These are phyloP conservation scores for Sisymbrium irio DNA, from an alignment of 345 rosid species.

Conservation along the genomic window DNA sequence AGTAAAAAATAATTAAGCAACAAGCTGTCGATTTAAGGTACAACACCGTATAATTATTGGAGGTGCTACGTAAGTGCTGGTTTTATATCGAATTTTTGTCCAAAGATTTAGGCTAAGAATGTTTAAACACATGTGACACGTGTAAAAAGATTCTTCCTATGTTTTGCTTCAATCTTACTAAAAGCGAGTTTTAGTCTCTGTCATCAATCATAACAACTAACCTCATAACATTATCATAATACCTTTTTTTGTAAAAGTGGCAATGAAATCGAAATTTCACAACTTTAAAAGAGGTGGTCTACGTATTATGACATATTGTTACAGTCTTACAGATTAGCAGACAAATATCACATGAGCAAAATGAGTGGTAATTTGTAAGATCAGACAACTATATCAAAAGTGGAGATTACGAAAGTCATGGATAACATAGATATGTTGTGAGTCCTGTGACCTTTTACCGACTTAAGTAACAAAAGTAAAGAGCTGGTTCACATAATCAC, in stretches of 20 bases:
- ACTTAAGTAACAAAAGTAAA: background rate
- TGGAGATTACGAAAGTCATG: background rate
- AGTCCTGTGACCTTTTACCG: background rate
- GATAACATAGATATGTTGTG: background rate
- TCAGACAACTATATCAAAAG: background rate
- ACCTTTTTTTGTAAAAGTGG: conserved; percentile 7
- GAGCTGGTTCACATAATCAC: background rate
- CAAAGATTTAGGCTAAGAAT: background rate
- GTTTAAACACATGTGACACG: conserved; percentile 26
- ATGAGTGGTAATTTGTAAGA: background rate
- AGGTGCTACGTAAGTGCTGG: conserved; percentile 28
- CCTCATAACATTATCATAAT: conserved; percentile 1
- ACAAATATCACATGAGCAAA: background rate
- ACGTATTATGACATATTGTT: background rate
- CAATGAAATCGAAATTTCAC: background rate
- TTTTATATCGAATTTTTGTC: background rate
- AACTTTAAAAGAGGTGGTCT: background rate
- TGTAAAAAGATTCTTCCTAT: conserved; percentile 19
- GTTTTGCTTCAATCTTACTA: conserved; percentile 38
- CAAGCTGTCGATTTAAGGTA: conserved; percentile 10
- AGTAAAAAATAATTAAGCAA: background rate
- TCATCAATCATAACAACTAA: conserved; percentile 27
- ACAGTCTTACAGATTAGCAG: background rate
- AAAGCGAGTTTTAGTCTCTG: conserved; percentile 24
- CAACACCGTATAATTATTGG: conserved; percentile 5